Evolutionary conservation across 2,329 filamentous ascomycete species (phyloP).

Genomic region (Colletotrichum gigasporum): DNA sequence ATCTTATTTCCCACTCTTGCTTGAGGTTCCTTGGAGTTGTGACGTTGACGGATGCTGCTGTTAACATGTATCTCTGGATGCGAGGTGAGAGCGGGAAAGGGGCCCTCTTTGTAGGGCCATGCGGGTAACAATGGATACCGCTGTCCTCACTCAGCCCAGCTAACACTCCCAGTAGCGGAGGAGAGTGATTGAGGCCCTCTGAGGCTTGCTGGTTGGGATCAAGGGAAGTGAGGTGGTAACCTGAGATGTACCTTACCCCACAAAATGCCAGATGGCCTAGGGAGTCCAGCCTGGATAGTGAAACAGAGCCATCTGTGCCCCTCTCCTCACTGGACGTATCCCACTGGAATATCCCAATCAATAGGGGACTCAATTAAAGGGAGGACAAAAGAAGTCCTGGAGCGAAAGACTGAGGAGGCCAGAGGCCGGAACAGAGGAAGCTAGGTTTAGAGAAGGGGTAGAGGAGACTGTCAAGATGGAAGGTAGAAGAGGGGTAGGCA

Average conservation of each 20-base stretch:
- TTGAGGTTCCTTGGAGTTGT: neutral
- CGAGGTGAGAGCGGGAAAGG: neutral
- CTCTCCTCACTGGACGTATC: too few relatives aligned
- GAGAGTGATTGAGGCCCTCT: neutral
- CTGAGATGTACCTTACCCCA: neutral
- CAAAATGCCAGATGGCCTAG: neutral
- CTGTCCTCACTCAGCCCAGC: neutral
- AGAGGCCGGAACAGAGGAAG: too few relatives aligned
- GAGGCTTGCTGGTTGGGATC: neutral
- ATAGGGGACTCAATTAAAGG: too few relatives aligned
- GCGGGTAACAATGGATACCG: conserved; percentile 16
- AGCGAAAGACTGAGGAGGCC: too few relatives aligned
- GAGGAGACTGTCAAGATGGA: too few relatives aligned
- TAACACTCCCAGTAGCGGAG: neutral
- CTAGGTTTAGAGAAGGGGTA: too few relatives aligned
- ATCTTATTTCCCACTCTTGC: conserved; percentile 18
- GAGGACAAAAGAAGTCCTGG: too few relatives aligned
- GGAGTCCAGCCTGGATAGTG: neutral
- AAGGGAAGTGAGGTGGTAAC: neutral
- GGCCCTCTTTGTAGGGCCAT: neutral
- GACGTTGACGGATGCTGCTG: neutral
- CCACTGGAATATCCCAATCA: too few relatives aligned
- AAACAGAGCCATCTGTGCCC: too few relatives aligned
- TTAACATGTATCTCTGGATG: neutral
- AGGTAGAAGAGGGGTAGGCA: too few relatives aligned